phyloP scores from a whole-genome alignment of 202 grass and related monocot species.

The Carex arenaria region DNA sequence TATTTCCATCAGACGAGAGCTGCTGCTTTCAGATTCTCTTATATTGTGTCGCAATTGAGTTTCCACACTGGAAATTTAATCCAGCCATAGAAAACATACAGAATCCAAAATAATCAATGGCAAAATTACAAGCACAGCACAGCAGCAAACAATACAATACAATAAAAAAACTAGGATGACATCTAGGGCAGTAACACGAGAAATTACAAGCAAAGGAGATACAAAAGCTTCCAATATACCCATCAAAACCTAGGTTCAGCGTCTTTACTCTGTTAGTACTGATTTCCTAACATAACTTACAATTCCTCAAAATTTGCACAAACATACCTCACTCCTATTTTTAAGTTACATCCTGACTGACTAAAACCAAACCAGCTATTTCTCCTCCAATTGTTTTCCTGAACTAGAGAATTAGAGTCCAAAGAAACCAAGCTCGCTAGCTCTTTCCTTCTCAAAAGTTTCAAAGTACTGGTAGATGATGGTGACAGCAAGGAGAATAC shows the following conservation, averaged over 20 bases:
- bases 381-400: neutral
- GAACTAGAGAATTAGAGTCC: slow-evolving; percentile 39
- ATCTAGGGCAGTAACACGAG: neutral
- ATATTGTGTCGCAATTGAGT: neutral
- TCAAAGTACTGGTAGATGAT: slow-evolving; percentile 83
- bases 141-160: neutral
- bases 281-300: neutral
- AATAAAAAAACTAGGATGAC: neutral
- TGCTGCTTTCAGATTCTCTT: neutral
- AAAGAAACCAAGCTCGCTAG: slow-evolving; percentile 69
- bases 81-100: neutral
- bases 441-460: slow-evolving; percentile 76
- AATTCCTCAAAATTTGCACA: neutral
- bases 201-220: neutral
- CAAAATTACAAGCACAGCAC: neutral
- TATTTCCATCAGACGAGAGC: neutral
- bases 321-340: neutral
- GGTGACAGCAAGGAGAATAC: slow-evolving; percentile 63
- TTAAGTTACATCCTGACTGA: neutral
- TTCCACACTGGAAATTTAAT: neutral
- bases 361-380: neutral
- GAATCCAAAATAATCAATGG: neutral
- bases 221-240: neutral
- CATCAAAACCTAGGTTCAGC: neutral
- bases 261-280: neutral